Conservation (phyloP, 2,329 filamentous ascomycete genomes). For the Kalaharituber pfeilii region DNA sequence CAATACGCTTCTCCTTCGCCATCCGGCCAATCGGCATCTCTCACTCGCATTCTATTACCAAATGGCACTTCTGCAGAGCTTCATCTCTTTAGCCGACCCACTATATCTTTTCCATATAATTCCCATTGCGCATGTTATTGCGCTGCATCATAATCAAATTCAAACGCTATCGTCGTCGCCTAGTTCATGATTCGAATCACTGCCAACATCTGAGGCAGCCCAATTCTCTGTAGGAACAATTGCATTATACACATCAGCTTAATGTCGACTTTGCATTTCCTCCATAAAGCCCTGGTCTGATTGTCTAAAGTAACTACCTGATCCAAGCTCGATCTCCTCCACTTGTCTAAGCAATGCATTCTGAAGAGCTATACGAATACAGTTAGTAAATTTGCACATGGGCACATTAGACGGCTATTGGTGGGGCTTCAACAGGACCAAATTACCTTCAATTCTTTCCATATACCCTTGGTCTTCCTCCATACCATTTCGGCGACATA, state of each 20-base stretch:
- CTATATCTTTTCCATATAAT: no score
- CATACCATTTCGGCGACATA: not conserved
- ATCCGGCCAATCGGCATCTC: no score
- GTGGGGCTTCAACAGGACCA: not conserved
- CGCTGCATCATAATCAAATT: no score
- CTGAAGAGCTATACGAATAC: not conserved
- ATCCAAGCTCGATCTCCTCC: not conserved
- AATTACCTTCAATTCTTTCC: not conserved
- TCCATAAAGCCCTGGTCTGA: not conserved
- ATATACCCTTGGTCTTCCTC: not conserved
- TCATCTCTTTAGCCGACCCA: no score
- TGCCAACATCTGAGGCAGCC: conserved; percentile 1
- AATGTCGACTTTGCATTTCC: not conserved
- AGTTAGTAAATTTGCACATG: not conserved
- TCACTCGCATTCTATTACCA: no score
- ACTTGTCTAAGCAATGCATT: not conserved
- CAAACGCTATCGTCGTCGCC: conserved; percentile 1
- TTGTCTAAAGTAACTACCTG: not conserved
- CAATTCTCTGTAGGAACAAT: not conserved
- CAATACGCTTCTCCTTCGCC: no score
- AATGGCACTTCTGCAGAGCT: no score
- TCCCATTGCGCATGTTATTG: no score
- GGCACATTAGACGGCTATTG: not conserved
- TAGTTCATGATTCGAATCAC: conserved; percentile 1
- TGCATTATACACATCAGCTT: not conserved